phyloP scores from a whole-genome alignment of 805 yeast genomes.

The Candida verbasci region DNA sequence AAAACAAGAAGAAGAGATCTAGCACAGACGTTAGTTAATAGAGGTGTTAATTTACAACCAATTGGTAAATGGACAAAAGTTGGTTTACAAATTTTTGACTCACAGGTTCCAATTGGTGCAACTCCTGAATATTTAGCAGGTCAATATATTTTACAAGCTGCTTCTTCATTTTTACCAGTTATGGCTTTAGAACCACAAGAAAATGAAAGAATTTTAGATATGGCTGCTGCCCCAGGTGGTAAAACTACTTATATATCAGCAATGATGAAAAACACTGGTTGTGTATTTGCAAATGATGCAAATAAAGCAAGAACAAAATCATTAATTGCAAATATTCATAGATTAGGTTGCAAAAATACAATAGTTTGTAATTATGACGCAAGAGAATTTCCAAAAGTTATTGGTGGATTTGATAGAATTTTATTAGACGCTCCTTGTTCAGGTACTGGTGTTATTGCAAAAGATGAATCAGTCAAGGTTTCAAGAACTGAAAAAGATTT shows the following conservation, averaged over 20 bases:
- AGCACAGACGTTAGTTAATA: slow-evolving; percentile 89
- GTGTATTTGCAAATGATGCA: slow-evolving; percentile 95
- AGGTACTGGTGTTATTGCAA: slow-evolving; percentile 98
- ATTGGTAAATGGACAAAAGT: slow-evolving; percentile 98
- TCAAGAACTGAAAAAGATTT: slow-evolving; percentile 95
- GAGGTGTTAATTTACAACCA: slow-evolving; percentile 97
- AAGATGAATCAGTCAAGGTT: slow-evolving; percentile 91
- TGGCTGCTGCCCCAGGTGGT: slow-evolving; percentile 99
- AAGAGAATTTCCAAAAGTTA: slow-evolving; percentile 94
- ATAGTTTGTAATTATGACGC: slow-evolving; percentile 98
- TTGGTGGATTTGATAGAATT: slow-evolving; percentile 96
- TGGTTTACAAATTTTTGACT: slow-evolving; percentile 94
- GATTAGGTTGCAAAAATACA: slow-evolving; percentile 94
- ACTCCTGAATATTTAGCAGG: slow-evolving; percentile 99
- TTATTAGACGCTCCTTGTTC: slow-evolving; percentile 98
- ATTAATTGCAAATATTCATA: slow-evolving; percentile 92
- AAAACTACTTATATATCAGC: slow-evolving; percentile 94
- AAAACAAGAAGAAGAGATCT: slow-evolving; percentile 93
- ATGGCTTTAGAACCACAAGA: slow-evolving; percentile 98
- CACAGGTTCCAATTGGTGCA: slow-evolving; percentile 99
- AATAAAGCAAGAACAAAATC: slow-evolving; percentile 96
- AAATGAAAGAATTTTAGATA: slow-evolving; percentile 90
- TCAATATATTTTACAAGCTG: slow-evolving; percentile 96
- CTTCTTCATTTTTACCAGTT: slow-evolving; percentile 95
- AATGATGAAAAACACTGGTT: slow-evolving; percentile 96